A percentile compares a stretch with the other conserved stretches of the same genome.
phyloP scores from a whole-genome alignment of 495 filamentous ascomycete genomes.

The Haplographium delicatum region DNA sequence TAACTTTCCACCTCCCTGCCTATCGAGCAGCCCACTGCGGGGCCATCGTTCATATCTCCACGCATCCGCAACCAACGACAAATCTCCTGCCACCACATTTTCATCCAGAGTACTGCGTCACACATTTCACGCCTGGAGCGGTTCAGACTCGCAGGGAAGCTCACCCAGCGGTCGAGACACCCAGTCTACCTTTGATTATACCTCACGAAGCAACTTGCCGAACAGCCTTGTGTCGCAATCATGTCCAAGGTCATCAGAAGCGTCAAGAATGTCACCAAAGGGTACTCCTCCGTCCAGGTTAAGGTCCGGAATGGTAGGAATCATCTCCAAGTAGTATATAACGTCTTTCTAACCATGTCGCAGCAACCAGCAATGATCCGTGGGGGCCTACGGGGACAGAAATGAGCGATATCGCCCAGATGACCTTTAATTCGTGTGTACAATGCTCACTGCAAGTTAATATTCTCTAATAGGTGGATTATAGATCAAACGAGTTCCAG shows the following conservation, averaged over 20 bases:
- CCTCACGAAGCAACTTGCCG: no score
- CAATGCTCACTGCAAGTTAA: neutral
- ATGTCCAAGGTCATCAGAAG: conserved; percentile 98
- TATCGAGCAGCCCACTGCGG: conserved; percentile 3
- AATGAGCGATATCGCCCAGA: conserved; percentile 96
- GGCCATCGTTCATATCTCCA: conserved; percentile 1
- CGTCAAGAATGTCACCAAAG: conserved; percentile 99
- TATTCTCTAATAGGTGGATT: conserved; percentile 8
- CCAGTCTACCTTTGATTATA: neutral
- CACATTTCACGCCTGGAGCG: neutral
- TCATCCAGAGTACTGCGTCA: neutral
- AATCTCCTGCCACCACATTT: conserved; percentile 7
- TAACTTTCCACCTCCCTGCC: neutral
- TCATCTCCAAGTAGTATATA: no score
- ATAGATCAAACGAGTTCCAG: conserved; percentile 92
- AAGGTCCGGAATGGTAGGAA: conserved; percentile 97
- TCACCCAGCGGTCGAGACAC: neutral
- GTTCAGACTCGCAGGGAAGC: conserved; percentile 3
- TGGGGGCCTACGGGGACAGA: conserved; percentile 98
- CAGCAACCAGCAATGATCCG: conserved; percentile 98
- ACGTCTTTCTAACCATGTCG: conserved; percentile 13
- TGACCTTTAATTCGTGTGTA: conserved; percentile 92
- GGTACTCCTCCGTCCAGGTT: conserved; percentile 94
- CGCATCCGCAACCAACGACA: conserved; percentile 3
- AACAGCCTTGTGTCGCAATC: conserved; percentile 27